Percentiles rank a stretch among this genome's conserved stretches.
These are phyloP conservation scores for Pelargonium australe DNA, from an alignment of 441 rosid species.

Conservation along the genomic window DNA sequence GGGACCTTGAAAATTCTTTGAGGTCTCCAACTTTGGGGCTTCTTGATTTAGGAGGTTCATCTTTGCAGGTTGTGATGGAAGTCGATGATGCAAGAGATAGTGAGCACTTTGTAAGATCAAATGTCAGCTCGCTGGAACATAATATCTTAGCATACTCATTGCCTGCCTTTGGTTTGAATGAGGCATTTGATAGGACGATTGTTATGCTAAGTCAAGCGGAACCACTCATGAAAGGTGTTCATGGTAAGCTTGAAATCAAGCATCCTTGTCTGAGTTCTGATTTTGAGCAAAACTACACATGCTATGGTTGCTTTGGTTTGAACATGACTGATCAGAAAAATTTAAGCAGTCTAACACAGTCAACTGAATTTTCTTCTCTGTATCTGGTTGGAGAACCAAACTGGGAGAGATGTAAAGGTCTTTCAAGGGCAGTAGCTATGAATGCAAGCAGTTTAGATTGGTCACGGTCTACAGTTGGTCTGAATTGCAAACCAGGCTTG, in stretches of 20 bases:
- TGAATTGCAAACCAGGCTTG: slow-evolving; percentile 28
- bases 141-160: slow-evolving; percentile 39
- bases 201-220: slow-evolving; percentile 30
- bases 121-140: slow-evolving; percentile 30
- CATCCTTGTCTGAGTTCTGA: slow-evolving; percentile 48
- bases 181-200: slow-evolving; percentile 54
- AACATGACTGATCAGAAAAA: slow-evolving; percentile 15
- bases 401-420: slow-evolving; percentile 44
- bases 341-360: slow-evolving; percentile 17
- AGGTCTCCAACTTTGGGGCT: slow-evolving; percentile 38
- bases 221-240: slow-evolving; percentile 13
- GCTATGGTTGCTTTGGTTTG: slow-evolving; percentile 27
- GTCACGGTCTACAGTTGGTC: slow-evolving; percentile 16
- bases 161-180: slow-evolving; percentile 46
- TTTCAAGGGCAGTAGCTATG: slow-evolving; percentile 43
- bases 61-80: slow-evolving; percentile 48
- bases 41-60: slow-evolving; percentile 63
- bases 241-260: slow-evolving; percentile 24
- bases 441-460: slow-evolving; percentile 33
- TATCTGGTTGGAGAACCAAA: slow-evolving; percentile 42
- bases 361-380: slow-evolving; percentile 10
- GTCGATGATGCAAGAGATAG: slow-evolving; percentile 24
- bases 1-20: slow-evolving; percentile 34
- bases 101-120: slow-evolving; percentile 30
- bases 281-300: slow-evolving; percentile 38